Base-by-base conservation (phyloP, 1,284 basidiomycete genomes). In the Chiua sp. region DNA sequence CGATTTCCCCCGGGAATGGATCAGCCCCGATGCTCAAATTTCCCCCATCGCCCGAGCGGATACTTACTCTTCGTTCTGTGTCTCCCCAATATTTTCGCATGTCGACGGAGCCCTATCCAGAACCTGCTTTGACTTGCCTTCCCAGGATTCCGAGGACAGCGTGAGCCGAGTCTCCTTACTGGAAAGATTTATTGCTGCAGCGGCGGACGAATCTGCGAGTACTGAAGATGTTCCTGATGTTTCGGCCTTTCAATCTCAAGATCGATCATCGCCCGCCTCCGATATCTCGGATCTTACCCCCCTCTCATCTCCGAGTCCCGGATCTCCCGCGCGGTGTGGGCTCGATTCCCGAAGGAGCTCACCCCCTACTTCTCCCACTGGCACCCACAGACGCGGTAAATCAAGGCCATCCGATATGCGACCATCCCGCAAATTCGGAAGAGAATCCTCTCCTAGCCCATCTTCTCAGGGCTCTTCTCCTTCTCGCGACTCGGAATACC, bases 271-370 rank as follows among this genome's bases (percentile, higher is more conserved):
- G 7, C 65, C 72, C 37, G 13, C 68, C 4, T 74, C 74, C 12
- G 61, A 65, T 58, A 47, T 72, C 46, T 73, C 72, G 10, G 65
- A 70, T 53, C 74, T 73, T 32, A 75, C 72, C 11, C 59, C 72
- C 10, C 55, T 73, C 44, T 70, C 72, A 51, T 76, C 72, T 61
- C 61, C 63, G n/a, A n/a, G n/a, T n/a, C n/a, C n/a, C 12, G 49
- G 30, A 32, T 32, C 6, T 32, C 30, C 30, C 30, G 30, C 52
- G 18, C 48, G 46, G 48, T 51, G 46, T 39, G 33, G 28, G 26
- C 18, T 54, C 28, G 51, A 59, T 28, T 35, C 32, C 42, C 59
- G 50, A 59, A 50, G 46, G 15, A 63, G 39, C 48, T 60, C 70
- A 46, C 69, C 65, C 13, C 63, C 63, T 23, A 66, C 62, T n/a